Evolutionary conservation across 2,329 filamentous ascomycete genomes (phyloP).

Genomic region (Fusarium sp.): DNA sequence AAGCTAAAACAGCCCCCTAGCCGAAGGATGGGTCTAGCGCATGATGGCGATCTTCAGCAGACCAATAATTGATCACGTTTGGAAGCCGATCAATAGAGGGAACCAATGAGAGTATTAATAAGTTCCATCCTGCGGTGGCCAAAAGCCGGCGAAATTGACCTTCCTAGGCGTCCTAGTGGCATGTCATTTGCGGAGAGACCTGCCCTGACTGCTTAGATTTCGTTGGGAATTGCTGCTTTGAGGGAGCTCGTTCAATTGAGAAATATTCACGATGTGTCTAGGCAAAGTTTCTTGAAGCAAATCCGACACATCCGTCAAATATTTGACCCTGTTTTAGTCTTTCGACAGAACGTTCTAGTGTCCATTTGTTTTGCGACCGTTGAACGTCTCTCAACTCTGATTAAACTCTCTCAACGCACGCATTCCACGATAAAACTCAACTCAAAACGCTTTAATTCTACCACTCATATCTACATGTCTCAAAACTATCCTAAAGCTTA

Average conservation of each 20-base stretch:
- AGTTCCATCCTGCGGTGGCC: no score
- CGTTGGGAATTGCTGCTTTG: not conserved
- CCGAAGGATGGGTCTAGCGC: no score
- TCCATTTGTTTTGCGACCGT: not conserved
- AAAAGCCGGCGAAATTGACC: no score
- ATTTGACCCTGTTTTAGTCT: no score
- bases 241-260: not conserved
- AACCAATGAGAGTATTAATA: not conserved
- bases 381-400: not conserved
- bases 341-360: no score
- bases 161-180: no score
- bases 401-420: not conserved
- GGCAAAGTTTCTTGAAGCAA: fast-evolving
- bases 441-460: not conserved
- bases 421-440: not conserved
- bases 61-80: no score
- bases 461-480: not conserved
- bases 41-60: no score
- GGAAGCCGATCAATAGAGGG: no score
- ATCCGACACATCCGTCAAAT: not conserved
- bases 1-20: no score
- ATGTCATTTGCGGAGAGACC: slow-evolving; percentile 3
- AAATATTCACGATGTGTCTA: not conserved
- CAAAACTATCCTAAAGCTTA: slow-evolving; percentile 10
- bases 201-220: not conserved